Percentiles rank a stretch among this genome's conserved stretches.
phyloP scores from a whole-genome alignment of 768 basidiomycete species.

The Lactarius tabidus region DNA sequence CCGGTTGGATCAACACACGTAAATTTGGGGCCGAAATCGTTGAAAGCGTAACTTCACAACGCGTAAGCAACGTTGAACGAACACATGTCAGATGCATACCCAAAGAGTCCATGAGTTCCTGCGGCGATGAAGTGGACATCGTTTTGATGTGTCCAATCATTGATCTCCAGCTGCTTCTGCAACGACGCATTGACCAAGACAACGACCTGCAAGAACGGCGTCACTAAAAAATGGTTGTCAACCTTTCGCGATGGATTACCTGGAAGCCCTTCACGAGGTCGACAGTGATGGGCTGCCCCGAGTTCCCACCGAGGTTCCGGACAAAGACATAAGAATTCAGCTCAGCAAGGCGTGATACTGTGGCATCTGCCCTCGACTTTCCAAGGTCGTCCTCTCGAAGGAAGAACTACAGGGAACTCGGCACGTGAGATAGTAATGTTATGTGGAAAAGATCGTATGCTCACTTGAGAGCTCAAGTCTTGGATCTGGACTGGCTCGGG shows the following conservation, averaged over 20 bases:
- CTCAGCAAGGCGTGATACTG: constrained; percentile 85
- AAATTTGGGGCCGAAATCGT: constrained; percentile 94
- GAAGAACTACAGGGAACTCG: constrained; percentile 69
- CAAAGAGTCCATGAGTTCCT: constrained; percentile 91
- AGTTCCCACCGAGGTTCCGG: constrained; percentile 70
- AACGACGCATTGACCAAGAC: constrained; percentile 79
- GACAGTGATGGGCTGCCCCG: constrained; percentile 72
- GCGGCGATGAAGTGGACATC: constrained; percentile 89
- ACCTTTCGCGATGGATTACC: constrained; percentile 38
- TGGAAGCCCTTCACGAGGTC: constrained; percentile 88
- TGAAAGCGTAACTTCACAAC: constrained; percentile 77
- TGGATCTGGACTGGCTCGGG: constrained; percentile 83
- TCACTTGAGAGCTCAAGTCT: constrained; percentile 89
- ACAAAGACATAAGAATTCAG: constrained; percentile 96
- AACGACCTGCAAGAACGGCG: constrained; percentile 56
- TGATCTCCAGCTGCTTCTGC: constrained; percentile 87
- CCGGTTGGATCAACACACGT: constrained; percentile 98
- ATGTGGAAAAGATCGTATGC: constrained; percentile 26
- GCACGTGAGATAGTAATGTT: constrained; percentile 3
- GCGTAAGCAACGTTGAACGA: constrained; percentile 14
- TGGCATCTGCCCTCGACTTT: constrained; percentile 80
- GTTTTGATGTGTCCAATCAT: constrained; percentile 90
- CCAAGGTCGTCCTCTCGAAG: constrained; percentile 84
- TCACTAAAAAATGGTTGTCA: constrained; percentile 8
- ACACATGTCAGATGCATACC: constrained; percentile 45